Percentiles rank a stretch among this genome's conserved stretches.
Conservation (phyloP, 2,329 filamentous ascomycete genomes). For the Aspergillus sp. region DNA sequence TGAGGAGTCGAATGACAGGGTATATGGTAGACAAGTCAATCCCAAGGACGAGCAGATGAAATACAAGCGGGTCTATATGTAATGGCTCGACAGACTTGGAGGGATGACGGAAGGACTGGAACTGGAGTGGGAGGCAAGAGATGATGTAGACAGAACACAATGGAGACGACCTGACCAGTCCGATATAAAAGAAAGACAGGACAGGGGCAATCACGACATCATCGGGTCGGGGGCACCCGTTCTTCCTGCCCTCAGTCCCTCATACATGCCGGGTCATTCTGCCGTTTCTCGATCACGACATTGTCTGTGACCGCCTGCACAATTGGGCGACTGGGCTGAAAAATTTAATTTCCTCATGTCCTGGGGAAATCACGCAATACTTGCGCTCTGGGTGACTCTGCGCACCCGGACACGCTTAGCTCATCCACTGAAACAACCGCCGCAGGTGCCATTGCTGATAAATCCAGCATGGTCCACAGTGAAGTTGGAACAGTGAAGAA, state of each 20-base stretch:
- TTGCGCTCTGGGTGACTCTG: conserved; percentile 28
- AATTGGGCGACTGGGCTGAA: conserved; percentile 25
- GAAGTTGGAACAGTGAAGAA: conserved; percentile 15
- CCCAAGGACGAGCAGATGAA: conserved; percentile 1
- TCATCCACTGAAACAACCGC: conserved; percentile 10
- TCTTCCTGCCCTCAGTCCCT: conserved; percentile 25
- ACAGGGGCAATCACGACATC: conserved; percentile 37
- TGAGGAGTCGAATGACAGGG: background rate
- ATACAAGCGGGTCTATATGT: conserved; percentile 7
- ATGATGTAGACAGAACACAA: conserved; percentile 17
- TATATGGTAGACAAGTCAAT: conserved; percentile 10
- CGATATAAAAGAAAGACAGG: conserved; percentile 30
- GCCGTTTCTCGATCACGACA: conserved; percentile 33
- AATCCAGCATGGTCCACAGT: conserved; percentile 14
- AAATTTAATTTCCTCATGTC: conserved; percentile 34
- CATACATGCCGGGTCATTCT: conserved; percentile 28
- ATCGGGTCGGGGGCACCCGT: conserved; percentile 25
- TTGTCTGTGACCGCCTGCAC: conserved; percentile 31
- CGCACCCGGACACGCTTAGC: conserved; percentile 19
- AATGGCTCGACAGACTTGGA: background rate
- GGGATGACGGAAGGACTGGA: conserved; percentile 10
- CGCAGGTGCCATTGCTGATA: conserved; percentile 19
- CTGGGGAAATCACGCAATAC: conserved; percentile 44
- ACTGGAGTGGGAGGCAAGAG: conserved; percentile 9
- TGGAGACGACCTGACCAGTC: conserved; percentile 23